Evolutionary conservation across 805 yeast species (phyloP), one percentile per base, ranked within the genome.

Genomic region (Sugiyamaella qingdaonensis): DNA sequence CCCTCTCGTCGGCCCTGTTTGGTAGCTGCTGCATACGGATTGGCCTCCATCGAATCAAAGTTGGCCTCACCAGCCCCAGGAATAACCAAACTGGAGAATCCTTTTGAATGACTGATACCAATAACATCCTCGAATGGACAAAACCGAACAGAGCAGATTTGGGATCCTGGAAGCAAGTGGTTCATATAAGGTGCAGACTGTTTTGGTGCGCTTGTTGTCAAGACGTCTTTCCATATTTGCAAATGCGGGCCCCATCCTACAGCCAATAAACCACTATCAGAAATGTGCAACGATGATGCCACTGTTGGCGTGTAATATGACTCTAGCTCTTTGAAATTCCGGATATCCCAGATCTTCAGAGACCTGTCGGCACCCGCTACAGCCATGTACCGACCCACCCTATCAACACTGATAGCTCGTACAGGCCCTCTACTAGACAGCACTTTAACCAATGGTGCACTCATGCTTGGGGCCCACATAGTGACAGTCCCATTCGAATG

Each of bases 1-100:
- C 80, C 78, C 72, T 92, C 92, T 70, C 92, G 96, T 76, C 98
- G 85, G 73, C 91, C 97, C 67, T 88, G 85, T 51, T 87, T 82
- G 9, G 96, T 81, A 65, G 95, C 98, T 68, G 78, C 89, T 69
- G 89, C 96, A 72, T 78, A 94, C 58, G 99, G 99, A 69, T 94
- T 94, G 64, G 83, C 71, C 71, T 94, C 99, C 68, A 90, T 70
- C 2, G 98, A 90, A 74, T 94, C 99, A 68, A 81, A 90, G 72
- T 94, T 94, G 57, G 99, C 97, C 73, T 94, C 99, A 75, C 99
- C 99, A 41, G 97, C 76, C 24, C 99, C 99, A 39, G 99, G 99
- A 54, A 94, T 78, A 60, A 94, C 85, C 55, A 94, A 61, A n/a
- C 94, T 84, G n/a, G 85, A 79, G 39, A 90, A 76, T 44, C 97